These are phyloP conservation scores for Triticum monococcum DNA, from an alignment of 176 grass and related monocot genomes.

Conservation along the genomic window DNA sequence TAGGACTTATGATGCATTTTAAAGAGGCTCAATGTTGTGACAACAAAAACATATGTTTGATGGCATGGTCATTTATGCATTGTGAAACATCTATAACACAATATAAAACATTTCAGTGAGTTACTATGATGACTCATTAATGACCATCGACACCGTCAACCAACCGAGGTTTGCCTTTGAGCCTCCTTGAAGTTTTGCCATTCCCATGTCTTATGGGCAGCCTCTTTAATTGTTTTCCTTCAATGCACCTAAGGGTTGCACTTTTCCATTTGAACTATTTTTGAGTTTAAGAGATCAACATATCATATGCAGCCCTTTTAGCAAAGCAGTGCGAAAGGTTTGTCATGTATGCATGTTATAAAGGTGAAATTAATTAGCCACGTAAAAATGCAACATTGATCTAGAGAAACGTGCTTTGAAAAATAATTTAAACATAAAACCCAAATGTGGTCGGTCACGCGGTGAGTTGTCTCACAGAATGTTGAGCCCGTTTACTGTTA, in stretches of 20 bases:
- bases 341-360: not conserved
- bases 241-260: not conserved
- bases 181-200: not conserved
- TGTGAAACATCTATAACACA: no score
- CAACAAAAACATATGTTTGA: not conserved
- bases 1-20: not conserved
- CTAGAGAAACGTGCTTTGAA: no score
- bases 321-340: not conserved
- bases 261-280: not conserved
- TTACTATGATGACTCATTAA: not conserved
- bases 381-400: no score
- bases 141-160: not conserved
- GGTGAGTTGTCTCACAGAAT: no score
- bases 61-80: not conserved
- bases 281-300: not conserved
- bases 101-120: not conserved
- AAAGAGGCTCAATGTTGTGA: not conserved
- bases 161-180: not conserved
- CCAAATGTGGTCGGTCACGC: no score
- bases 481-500: no score
- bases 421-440: no score
- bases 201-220: not conserved
- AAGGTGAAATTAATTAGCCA: no score
- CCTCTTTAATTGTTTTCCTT: not conserved
- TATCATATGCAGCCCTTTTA: not conserved